Evolutionary conservation across 2,329 filamentous ascomycete species (phyloP).

Genomic region (Cladosporium oxysporum): DNA sequence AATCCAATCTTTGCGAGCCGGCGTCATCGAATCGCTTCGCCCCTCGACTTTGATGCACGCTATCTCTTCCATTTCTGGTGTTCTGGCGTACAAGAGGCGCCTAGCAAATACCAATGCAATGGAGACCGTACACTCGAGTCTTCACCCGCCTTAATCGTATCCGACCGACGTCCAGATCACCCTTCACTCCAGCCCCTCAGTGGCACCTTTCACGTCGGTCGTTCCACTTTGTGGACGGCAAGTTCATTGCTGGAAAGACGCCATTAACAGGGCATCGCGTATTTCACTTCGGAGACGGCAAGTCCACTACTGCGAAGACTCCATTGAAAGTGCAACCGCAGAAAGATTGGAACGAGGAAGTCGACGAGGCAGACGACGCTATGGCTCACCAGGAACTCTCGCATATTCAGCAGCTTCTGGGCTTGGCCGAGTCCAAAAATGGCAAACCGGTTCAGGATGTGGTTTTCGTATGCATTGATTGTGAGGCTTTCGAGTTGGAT

Average conservation of each 20-base stretch:
- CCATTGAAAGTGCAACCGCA: not conserved
- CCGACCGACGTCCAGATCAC: not conserved
- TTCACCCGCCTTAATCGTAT: not conserved
- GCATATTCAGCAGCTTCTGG: slow-evolving; percentile 4
- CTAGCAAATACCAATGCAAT: not conserved
- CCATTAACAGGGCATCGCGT: not conserved
- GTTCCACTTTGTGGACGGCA: not conserved
- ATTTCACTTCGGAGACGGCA: not conserved
- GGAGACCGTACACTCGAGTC: slow-evolving; percentile 8
- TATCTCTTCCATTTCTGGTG: not conserved
- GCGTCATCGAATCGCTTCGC: not conserved
- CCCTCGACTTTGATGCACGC: not conserved
- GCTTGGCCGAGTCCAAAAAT: not conserved
- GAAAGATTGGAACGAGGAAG: not conserved
- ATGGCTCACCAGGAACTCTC: slow-evolving; percentile 6
- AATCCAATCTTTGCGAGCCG: not conserved
- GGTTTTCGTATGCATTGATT: slow-evolving; percentile 76
- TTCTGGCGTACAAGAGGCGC: not conserved
- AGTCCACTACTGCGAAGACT: not conserved
- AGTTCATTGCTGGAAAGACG: not conserved
- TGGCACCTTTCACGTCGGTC: not conserved
- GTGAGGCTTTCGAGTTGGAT: slow-evolving; percentile 75
- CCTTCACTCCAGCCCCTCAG: not conserved
- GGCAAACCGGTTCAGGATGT: slow-evolving; percentile 40
- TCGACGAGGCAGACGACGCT: not conserved